Percentiles rank a stretch among this genome's conserved stretches.
phyloP scores from a whole-genome alignment of 1,139 yeast species.

The Arxiozyma bovina region DNA sequence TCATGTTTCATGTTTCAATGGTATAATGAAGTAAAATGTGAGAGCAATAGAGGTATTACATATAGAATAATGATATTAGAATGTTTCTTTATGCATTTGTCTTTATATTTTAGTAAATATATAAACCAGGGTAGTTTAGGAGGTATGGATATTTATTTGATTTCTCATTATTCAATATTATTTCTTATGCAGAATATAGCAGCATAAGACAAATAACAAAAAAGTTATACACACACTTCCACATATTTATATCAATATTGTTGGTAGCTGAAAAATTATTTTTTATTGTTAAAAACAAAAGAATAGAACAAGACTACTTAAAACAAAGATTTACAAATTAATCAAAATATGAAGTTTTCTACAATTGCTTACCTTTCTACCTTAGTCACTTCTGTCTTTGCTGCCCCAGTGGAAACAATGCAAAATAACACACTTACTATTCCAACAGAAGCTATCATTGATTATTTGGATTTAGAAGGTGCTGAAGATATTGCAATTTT shows the following conservation, averaged over 20 bases:
- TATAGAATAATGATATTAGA: too few relatives aligned
- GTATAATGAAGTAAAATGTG: not conserved
- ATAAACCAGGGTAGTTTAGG: not conserved
- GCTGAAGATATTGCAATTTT: conserved; percentile 21
- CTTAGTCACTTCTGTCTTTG: conserved; percentile 12
- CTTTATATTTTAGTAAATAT: too few relatives aligned
- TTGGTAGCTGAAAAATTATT: not conserved
- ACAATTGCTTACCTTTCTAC: conserved; percentile 12
- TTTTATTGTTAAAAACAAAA: not conserved
- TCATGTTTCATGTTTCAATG: not conserved
- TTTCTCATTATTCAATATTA: too few relatives aligned
- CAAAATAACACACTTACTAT: conserved; percentile 11
- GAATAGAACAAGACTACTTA: not conserved
- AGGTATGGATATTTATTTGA: too few relatives aligned
- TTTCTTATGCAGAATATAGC: not conserved
- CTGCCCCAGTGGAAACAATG: conserved; percentile 13
- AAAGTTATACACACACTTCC: not conserved
- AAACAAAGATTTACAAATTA: not conserved
- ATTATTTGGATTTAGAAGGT: conserved; percentile 23
- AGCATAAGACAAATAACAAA: not conserved
- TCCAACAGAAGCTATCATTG: conserved; percentile 26
- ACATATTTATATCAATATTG: too few relatives aligned
- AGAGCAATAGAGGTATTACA: not conserved
- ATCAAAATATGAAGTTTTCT: conserved; percentile 15
- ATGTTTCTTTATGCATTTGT: not conserved